A percentile compares a stretch with the other conserved stretches of the same genome.
Conservation (phyloP, 192 early-diverging fungal species). For the Rhizoclosmatium globosum region DNA sequence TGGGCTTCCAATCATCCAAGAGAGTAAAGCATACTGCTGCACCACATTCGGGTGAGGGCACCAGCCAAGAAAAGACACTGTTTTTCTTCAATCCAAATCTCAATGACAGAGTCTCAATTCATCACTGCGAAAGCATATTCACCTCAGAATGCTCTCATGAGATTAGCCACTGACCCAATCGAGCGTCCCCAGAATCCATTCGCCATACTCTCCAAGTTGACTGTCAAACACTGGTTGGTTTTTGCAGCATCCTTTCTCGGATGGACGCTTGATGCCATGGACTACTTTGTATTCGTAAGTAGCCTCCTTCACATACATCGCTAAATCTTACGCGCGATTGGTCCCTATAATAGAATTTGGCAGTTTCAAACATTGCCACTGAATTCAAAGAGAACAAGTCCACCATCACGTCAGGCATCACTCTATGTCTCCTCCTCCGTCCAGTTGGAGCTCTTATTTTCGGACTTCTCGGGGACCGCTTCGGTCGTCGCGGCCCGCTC, state of each 20-base stretch:
- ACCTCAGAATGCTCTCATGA: not conserved
- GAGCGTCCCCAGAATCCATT: conserved; percentile 34
- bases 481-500: conserved; percentile 73
- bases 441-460: conserved; percentile 78
- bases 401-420: conserved; percentile 69
- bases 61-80: no score
- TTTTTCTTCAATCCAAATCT: no score
- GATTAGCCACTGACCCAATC: conserved; percentile 29
- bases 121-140: not conserved
- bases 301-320: conserved; percentile 49
- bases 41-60: no score
- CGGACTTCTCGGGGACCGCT: conserved; percentile 72
- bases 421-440: conserved; percentile 73
- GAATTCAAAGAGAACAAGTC: conserved; percentile 67
- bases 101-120: no score
- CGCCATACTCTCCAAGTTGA: conserved; percentile 7
- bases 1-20: no score
- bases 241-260: conserved; percentile 63
- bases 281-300: conserved; percentile 73
- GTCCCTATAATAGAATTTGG: not conserved
- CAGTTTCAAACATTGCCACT: conserved; percentile 24
- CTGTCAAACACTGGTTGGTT: not conserved
- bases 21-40: no score
- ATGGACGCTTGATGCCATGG: conserved; percentile 78
- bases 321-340: not conserved